Evolutionary conservation across 179 eudicot species (phyloP).

Genomic region (Camellia oleifera): DNA sequence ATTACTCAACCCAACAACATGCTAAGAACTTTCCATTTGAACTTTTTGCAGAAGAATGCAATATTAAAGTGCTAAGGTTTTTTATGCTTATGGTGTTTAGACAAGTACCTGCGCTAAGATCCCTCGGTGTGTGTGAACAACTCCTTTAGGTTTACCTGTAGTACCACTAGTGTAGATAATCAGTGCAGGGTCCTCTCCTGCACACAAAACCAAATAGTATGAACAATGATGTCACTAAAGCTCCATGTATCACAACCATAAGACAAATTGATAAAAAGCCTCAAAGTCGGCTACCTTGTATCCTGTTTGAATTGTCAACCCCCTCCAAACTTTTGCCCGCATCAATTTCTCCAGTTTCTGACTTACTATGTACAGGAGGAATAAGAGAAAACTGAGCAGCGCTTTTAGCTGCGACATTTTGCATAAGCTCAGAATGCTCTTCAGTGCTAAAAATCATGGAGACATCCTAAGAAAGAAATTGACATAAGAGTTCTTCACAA

Average conservation of each 20-base stretch:
- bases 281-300: slow-evolving; percentile 40
- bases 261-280: neutral
- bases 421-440: slow-evolving; percentile 85
- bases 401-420: slow-evolving; percentile 73
- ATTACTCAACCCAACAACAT: no score
- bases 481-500: slow-evolving; percentile 15
- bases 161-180: slow-evolving; percentile 97
- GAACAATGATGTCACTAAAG: slow-evolving; percentile 3
- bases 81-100: slow-evolving; percentile 1
- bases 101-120: slow-evolving; percentile 80
- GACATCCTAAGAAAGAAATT: slow-evolving; percentile 56
- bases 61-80: neutral
- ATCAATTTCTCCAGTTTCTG: slow-evolving; percentile 25
- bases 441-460: slow-evolving; percentile 87
- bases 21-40: no score
- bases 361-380: slow-evolving; percentile 49
- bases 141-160: slow-evolving; percentile 99
- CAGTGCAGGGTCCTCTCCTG: slow-evolving; percentile 82
- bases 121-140: slow-evolving; percentile 87
- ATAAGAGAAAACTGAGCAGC: slow-evolving; percentile 71
- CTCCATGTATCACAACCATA: neutral
- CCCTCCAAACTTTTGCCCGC: slow-evolving; percentile 27
- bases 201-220: slow-evolving; percentile 15
- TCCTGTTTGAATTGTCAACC: slow-evolving; percentile 29
- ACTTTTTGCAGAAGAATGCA: neutral